Evolutionary conservation across 805 yeast genomes (phyloP), one percentile per base, ranked within the genome.

Genomic region (Hanseniaspora osmophila): DNA sequence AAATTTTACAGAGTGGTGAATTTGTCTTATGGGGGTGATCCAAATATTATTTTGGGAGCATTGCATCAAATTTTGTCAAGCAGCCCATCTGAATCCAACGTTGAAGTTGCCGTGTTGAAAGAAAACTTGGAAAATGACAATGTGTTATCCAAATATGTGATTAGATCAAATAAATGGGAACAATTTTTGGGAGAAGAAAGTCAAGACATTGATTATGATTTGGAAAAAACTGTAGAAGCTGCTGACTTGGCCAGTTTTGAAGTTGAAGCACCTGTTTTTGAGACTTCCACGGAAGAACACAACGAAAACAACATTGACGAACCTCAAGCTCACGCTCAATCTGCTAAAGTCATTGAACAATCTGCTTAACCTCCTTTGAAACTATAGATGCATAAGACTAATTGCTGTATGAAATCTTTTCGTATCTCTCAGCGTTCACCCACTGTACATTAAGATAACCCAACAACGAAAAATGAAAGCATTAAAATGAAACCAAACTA

Each of bases 1-100:
- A 67, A 71, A 48, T 87, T 87, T 63, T 77, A 81, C 67, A 75
- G 96, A 57, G 78, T 90, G 53, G 51, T 51, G 11, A 75, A 78
- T 58, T 73, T 76, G 48, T 65, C 83, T 40, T 71, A 80, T 46
- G 72, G 68, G 44, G 61, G 60, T 43, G 61, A 60, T 42, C 44
- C 48, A 10, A 51, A 48, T 29, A 47, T 58, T 29, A 53, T 60
- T 19, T 39, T 60, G 46, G 60, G 59, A 45, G 60, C 65, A 11
- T 48, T 61, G 37, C 56, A 63, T 49, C 63, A 61, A 46, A 54
- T 62, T 40, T 10, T 46, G 2, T 17, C 48, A 38, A 12, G 30
- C 42, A 27, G 40, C 17, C n/a, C 38, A 22, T n/a, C 33, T 18
- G 48, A 46, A 32, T 38, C 39, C 16, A 35, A 19, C 13, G 29